Conservation (phyloP, 139 green algal genomes). For the Micractinium conductrix region DNA sequence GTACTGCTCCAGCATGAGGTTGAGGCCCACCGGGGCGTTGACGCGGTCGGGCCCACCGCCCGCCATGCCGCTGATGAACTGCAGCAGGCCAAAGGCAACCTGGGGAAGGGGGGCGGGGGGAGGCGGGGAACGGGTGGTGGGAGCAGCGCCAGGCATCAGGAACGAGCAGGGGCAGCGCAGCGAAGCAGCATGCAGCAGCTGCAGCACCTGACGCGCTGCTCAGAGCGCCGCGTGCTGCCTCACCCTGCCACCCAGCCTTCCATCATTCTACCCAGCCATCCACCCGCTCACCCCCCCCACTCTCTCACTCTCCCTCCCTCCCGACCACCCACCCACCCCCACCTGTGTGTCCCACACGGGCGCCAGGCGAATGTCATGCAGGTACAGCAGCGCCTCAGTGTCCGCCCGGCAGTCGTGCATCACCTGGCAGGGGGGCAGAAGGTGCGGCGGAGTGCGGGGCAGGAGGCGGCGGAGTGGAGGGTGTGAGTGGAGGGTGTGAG, state of each 20-base stretch:
- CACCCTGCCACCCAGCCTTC: no score
- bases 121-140: neutral
- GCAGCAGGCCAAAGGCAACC: conserved; percentile 24
- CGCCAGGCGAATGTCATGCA: neutral
- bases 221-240: neutral
- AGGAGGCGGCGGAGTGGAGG: neutral
- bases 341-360: conserved; percentile 31
- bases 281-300: no score
- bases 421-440: neutral
- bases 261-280: no score
- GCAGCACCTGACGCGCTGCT: no score
- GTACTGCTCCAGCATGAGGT: conserved; percentile 27
- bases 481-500: no score
- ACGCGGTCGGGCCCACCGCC: neutral
- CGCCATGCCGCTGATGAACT: conserved; percentile 9
- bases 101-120: neutral
- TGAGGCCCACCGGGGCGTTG: neutral
- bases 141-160: neutral
- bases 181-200: no score
- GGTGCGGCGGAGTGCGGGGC: neutral
- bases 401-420: conserved; percentile 35
- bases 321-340: neutral
- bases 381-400: conserved; percentile 33
- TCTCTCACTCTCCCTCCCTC: no score
- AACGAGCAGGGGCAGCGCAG: no score